Conservation (phyloP, 176 grass and related monocot species). For the Bolboschoenus planiculmis region DNA sequence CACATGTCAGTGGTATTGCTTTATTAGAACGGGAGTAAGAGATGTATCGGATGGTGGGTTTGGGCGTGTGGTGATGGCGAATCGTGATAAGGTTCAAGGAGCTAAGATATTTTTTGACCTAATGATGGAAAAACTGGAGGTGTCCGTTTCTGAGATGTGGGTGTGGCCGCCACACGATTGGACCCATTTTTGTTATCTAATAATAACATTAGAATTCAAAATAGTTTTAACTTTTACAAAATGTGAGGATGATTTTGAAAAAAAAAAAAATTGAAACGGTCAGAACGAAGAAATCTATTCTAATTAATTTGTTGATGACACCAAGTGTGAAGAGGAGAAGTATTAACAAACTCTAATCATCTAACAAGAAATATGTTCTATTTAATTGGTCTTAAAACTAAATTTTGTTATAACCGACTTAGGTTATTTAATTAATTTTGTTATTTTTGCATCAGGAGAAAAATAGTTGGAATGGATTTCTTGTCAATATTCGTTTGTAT, state of each 20-base stretch:
- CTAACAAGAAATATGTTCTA: neutral
- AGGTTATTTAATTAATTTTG: neutral
- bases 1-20: neutral
- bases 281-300: neutral
- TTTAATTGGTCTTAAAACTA: neutral
- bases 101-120: neutral
- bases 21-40: neutral
- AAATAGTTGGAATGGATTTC: neutral
- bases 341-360: neutral
- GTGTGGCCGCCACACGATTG: neutral
- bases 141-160: neutral
- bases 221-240: neutral
- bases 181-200: neutral
- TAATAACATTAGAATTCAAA: neutral
- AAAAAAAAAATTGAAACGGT: neutral
- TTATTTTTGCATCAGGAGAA: neutral
- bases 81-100: neutral
- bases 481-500: neutral
- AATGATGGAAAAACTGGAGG: neutral
- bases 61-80: constrained; percentile 8
- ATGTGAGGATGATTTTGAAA: neutral
- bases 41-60: neutral
- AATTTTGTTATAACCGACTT: neutral
- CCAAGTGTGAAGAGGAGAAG: neutral
- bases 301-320: neutral